phyloP scores from a whole-genome alignment of 164 flowering plant genomes.

The Nelumbo lutea region DNA sequence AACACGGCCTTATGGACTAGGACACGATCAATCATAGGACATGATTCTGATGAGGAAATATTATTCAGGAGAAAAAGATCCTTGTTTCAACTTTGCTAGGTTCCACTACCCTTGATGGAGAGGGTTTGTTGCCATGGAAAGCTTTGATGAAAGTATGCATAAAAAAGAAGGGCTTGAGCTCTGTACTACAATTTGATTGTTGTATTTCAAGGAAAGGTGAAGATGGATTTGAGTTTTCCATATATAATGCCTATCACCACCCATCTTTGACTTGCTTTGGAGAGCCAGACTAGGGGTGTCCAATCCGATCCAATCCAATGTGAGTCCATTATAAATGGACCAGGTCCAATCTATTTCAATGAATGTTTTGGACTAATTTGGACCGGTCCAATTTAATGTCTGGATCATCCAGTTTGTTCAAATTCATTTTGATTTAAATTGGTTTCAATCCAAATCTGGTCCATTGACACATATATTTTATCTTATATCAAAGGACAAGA shows the following conservation, averaged over 20 bases:
- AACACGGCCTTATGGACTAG: slow-evolving; percentile 32
- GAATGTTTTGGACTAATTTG: too few species aligned
- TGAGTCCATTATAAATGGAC: too few species aligned
- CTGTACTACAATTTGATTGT: slow-evolving; percentile 77
- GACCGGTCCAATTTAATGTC: too few species aligned
- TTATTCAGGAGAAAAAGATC: slow-evolving; percentile 60
- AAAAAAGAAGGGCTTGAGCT: slow-evolving; percentile 59
- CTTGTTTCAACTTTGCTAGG: slow-evolving; percentile 73
- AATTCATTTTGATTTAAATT: too few species aligned
- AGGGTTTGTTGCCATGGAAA: slow-evolving; percentile 32
- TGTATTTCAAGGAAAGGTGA: slow-evolving; percentile 23
- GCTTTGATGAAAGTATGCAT: slow-evolving; percentile 71
- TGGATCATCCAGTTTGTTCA: too few species aligned
- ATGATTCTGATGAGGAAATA: slow-evolving; percentile 57
- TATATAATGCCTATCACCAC: slow-evolving; percentile 41
- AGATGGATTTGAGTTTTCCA: slow-evolving; percentile 29
- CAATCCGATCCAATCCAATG: too few species aligned
- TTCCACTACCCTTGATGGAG: slow-evolving; percentile 10
- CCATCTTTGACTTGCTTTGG: slow-evolving; percentile 21
- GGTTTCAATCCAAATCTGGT: too few species aligned
- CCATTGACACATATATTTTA: too few species aligned
- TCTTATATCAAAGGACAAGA: too few species aligned
- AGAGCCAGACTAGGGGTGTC: slow-evolving; percentile 23
- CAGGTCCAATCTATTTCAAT: too few species aligned
- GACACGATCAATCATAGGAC: slow-evolving; percentile 53